phyloP scores from a whole-genome alignment of 2,329 filamentous ascomycete species.

The Botrytis cinerea region DNA sequence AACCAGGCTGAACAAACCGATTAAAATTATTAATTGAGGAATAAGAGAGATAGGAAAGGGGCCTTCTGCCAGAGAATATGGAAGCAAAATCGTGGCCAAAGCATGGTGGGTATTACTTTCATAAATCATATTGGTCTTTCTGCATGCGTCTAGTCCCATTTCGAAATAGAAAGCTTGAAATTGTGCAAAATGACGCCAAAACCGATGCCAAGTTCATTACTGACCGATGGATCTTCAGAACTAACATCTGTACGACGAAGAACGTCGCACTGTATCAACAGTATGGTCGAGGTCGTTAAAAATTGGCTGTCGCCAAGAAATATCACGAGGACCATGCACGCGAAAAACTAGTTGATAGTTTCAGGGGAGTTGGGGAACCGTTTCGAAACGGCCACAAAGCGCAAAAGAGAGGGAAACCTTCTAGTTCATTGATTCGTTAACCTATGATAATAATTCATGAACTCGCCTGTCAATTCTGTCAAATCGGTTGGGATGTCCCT shows the following conservation, averaged over 20 bases:
- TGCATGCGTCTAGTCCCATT: neutral
- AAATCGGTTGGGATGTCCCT: neutral
- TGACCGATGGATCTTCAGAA: neutral
- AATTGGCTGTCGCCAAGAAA: slow-evolving; percentile 5
- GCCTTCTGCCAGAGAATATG: slow-evolving; percentile 8
- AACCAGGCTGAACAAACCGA: slow-evolving; percentile 17
- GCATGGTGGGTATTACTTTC: slow-evolving; percentile 10
- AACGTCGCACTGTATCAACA: slow-evolving; percentile 11
- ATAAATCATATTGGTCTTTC: slow-evolving; percentile 1
- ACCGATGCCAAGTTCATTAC: slow-evolving; percentile 18
- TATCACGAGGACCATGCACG: neutral
- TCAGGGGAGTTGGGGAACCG: slow-evolving; percentile 16
- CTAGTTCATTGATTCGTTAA: neutral
- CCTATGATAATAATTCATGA: neutral
- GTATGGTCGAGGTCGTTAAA: neutral
- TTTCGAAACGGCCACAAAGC: slow-evolving; percentile 20
- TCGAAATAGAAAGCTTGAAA: neutral
- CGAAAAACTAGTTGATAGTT: slow-evolving; percentile 5
- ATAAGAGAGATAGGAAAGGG: neutral
- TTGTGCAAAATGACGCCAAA: slow-evolving; percentile 2
- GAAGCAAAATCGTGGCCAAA: slow-evolving; percentile 2
- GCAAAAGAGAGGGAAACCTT: neutral
- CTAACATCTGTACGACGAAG: neutral
- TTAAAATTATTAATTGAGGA: slow-evolving; percentile 9
- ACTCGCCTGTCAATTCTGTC: neutral